Conservation (phyloP, 768 basidiomycete species). For the Dentipellis sp. region DNA sequence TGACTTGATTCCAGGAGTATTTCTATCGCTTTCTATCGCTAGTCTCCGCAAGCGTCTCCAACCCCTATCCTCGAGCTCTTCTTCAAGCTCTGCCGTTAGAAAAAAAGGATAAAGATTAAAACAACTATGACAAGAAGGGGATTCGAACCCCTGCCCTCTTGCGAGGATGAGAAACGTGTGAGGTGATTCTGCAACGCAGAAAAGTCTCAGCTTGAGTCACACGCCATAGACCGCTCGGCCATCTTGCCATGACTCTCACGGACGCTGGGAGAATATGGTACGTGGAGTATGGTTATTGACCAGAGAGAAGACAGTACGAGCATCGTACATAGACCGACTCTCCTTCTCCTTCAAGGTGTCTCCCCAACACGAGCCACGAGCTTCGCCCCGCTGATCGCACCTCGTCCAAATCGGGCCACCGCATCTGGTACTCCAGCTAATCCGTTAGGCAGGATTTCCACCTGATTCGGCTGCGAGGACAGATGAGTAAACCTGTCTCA, state of each 20-base stretch:
- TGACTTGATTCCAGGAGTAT: no score
- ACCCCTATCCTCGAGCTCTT: no score
- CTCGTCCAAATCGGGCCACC: conserved; percentile 15
- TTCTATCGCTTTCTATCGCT: no score
- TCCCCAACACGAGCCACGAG: no score
- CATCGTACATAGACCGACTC: no score
- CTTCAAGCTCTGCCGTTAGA: no score
- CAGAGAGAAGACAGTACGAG: no score
- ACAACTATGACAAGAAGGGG: conserved; percentile 19
- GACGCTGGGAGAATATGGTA: no score
- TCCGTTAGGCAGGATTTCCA: conserved; percentile 33
- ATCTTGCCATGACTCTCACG: conserved; percentile 16
- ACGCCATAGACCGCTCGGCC: conserved; percentile 24
- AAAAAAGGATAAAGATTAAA: neutral
- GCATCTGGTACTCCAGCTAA: conserved; percentile 28
- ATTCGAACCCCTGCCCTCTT: conserved; percentile 22
- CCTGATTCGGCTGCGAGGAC: conserved; percentile 26
- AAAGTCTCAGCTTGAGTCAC: conserved; percentile 22
- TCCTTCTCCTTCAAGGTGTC: no score
- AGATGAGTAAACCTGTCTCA: neutral
- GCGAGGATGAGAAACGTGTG: conserved; percentile 20
- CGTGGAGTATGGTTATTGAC: no score
- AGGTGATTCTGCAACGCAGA: conserved; percentile 5
- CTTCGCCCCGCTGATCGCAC: no score
- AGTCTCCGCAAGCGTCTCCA: no score